A percentile compares a stretch with the other conserved stretches of the same genome.
phyloP scores from a whole-genome alignment of 495 filamentous ascomycete species.

The Venustampulla echinocandica region DNA sequence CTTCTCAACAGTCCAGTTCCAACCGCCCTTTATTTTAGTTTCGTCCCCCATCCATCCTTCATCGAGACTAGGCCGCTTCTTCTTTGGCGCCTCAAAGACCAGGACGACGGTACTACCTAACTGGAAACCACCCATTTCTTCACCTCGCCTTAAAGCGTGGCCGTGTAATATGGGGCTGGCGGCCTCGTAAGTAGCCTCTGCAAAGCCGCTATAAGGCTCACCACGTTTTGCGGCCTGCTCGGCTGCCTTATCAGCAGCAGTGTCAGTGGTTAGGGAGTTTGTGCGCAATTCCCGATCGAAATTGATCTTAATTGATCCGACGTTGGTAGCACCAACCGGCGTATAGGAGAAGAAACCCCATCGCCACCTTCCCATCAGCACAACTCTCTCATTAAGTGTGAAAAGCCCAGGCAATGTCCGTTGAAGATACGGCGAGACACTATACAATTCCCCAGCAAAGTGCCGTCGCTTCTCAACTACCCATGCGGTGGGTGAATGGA shows the following conservation, averaged over 20 bases:
- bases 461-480: slow-evolving; percentile 86
- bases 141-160: slow-evolving; percentile 73
- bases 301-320: slow-evolving; percentile 93
- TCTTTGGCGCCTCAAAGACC: slow-evolving; percentile 88
- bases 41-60: slow-evolving; percentile 48
- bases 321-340: slow-evolving; percentile 96
- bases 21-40: slow-evolving; percentile 51
- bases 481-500: slow-evolving; percentile 91
- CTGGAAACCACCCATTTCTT: slow-evolving; percentile 98
- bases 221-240: slow-evolving; percentile 65
- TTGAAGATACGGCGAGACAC: slow-evolving; percentile 89
- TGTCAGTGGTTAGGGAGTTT: slow-evolving; percentile 84
- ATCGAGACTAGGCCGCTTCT: slow-evolving; percentile 52
- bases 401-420: slow-evolving; percentile 87
- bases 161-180: slow-evolving; percentile 73
- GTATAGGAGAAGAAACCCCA: slow-evolving; percentile 97
- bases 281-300: slow-evolving; percentile 93
- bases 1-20: slow-evolving; percentile 73
- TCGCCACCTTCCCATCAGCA: slow-evolving; percentile 86
- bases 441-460: slow-evolving; percentile 94
- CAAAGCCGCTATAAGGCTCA: slow-evolving; percentile 75
- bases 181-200: slow-evolving; percentile 78
- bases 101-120: slow-evolving; percentile 92
- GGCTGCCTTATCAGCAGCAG: slow-evolving; percentile 73
- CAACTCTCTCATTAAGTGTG: slow-evolving; percentile 93